Evolutionary conservation across 352 stramenopile species (phyloP).

Genomic region (Globisporangium lucens): DNA sequence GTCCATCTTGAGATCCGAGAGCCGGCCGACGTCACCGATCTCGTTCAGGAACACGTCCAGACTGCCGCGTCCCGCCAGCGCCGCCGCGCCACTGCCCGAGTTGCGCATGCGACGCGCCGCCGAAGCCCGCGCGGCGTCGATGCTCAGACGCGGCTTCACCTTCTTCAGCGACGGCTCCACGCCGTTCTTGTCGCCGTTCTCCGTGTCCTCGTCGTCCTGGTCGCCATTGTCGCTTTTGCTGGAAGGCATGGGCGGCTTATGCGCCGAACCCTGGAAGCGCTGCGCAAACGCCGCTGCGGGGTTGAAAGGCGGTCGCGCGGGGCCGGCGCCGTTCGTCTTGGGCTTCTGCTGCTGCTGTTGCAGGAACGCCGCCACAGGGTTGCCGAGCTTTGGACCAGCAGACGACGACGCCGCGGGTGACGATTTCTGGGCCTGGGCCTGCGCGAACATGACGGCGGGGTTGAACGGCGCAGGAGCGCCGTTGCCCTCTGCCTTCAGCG

Average conservation of each 20-base stretch:
- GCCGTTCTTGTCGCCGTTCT: slow-evolving; percentile 22
- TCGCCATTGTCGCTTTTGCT: slow-evolving; percentile 41
- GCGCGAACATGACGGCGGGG: slow-evolving; percentile 60
- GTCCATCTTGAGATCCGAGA: slow-evolving; percentile 86
- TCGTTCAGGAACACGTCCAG: slow-evolving; percentile 80
- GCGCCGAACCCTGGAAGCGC: slow-evolving; percentile 32
- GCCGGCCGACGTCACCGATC: slow-evolving; percentile 71
- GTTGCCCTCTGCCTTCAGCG: slow-evolving; percentile 6
- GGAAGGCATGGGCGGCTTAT: slow-evolving; percentile 37
- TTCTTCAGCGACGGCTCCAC: slow-evolving; percentile 72
- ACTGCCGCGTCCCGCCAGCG: slow-evolving; percentile 51
- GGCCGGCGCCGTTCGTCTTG: slow-evolving; percentile 17
- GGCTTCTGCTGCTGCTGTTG: slow-evolving; percentile 49
- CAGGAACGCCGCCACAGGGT: slow-evolving; percentile 54
- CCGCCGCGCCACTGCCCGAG: slow-evolving; percentile 43
- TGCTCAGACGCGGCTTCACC: slow-evolving; percentile 68
- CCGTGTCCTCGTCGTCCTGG: slow-evolving; percentile 39
- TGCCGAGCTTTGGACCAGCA: slow-evolving; percentile 13
- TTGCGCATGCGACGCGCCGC: slow-evolving; percentile 64
- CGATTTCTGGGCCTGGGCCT: slow-evolving; percentile 31
- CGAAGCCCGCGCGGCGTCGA: slow-evolving; percentile 72
- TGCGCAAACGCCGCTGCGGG: slow-evolving; percentile 55
- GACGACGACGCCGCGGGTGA: slow-evolving; percentile 12
- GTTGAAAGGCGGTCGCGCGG: slow-evolving; percentile 33
- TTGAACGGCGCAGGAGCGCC: slow-evolving; percentile 25